Evolutionary conservation across 176 grass and related monocot genomes (phyloP), one percentile per base, ranked within the genome.

Genomic region (Musa schizocarpa): DNA sequence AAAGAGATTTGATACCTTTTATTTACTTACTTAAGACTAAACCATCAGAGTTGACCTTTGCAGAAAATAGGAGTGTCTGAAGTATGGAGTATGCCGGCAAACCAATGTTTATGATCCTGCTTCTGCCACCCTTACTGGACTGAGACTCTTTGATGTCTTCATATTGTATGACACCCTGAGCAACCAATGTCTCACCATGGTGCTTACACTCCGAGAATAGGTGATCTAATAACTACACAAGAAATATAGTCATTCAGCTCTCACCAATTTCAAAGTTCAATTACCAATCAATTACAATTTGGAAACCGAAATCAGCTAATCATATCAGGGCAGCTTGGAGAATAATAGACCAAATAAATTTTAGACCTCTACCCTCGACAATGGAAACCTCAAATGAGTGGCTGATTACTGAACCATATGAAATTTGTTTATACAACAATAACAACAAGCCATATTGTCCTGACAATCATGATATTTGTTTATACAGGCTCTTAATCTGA

Each of bases 61-160:
- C 88, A 1, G 95, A 99, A 13, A 80, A 80, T 63, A 99, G 65
- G 52, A 99, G 88, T 63, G 75, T 82, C 65, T 91, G 85, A 79
- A 99, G 95, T 50, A 99, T 99, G 27, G 82, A 89, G 83, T 89
- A 99, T 72, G 95, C 95, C 17, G 95, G 95, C 63, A 99, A 87
- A 70, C 90, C 95, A 69, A 91, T 82, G 50, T 86, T 94, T 54
- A 99, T 74, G 71, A 92, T 72, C 54, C 84, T 82, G 23, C 89
- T 93, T 51, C 86, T 43, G 34, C 34, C 86, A 52, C 83, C 82
- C 77, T 91, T 99, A 52, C 82, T 84, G 4, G 75, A 99, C 81
- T 87, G 93, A 10, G 90, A 85, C 86, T 91, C 90, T 84, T 94
- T 73, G 14, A 99, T 92, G 21, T 99, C 90, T 82, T 88, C 84